phyloP scores from a whole-genome alignment of 805 yeast genomes.

The Zygoascus bituminiphila region DNA sequence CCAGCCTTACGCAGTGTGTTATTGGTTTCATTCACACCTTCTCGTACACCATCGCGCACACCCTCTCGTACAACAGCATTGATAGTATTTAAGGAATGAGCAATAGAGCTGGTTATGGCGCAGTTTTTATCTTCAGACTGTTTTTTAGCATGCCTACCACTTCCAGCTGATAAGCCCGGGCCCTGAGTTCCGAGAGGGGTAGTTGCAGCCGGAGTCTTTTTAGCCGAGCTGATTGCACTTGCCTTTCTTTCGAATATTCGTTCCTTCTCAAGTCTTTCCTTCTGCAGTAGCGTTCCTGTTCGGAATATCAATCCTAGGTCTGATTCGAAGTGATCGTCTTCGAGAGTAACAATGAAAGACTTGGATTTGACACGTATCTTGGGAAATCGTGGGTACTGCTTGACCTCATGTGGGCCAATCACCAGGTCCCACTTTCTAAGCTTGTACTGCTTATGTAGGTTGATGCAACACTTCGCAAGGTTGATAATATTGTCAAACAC shows the following conservation, averaged over 20 bases:
- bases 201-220: neutral
- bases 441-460: constrained; percentile 31
- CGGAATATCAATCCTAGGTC: constrained; percentile 58
- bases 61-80: neutral
- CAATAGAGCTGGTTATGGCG: constrained; percentile 1
- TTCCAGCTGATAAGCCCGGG: neutral
- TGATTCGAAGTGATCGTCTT: constrained; percentile 85
- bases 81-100: neutral
- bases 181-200: too few relatives aligned
- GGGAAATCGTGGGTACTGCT: constrained; percentile 31
- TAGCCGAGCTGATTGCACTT: neutral
- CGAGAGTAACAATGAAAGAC: constrained; percentile 55
- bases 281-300: constrained; percentile 50
- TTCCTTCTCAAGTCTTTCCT: constrained; percentile 45
- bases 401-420: constrained; percentile 22
- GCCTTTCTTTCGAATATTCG: constrained; percentile 33
- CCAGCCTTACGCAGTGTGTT: neutral
- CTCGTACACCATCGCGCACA: neutral
- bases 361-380: constrained; percentile 45
- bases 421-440: constrained; percentile 18
- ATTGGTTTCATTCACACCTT: too few relatives aligned
- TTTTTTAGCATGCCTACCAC: neutral
- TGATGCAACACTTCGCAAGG: constrained; percentile 55
- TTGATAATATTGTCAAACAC: constrained; percentile 75
- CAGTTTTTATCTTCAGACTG: constrained; percentile 6